A percentile compares a stretch with the other conserved stretches of the same genome.
Evolutionary conservation across 2,329 filamentous ascomycete species (phyloP).

Genomic region (Fusarium agapanthi): DNA sequence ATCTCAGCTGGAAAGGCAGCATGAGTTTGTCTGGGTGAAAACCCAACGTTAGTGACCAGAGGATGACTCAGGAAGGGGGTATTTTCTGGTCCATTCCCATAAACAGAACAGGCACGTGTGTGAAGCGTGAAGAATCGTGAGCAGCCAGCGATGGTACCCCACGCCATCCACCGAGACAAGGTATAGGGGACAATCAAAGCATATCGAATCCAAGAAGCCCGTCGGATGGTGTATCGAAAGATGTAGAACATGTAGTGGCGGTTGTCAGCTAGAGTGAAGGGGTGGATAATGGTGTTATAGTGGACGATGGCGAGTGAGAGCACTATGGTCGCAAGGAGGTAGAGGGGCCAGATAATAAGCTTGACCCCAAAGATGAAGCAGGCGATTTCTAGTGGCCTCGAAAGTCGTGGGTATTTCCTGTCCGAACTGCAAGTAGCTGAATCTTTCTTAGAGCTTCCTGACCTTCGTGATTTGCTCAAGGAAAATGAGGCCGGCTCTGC

Average conservation of each 20-base stretch:
- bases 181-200: conserved; percentile 76
- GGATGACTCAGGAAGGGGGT: conserved; percentile 44
- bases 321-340: conserved; percentile 48
- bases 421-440: neutral
- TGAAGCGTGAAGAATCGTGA: conserved; percentile 30
- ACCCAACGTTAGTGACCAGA: conserved; percentile 31
- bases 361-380: conserved; percentile 43
- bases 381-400: conserved; percentile 13
- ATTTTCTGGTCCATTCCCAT: neutral
- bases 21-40: conserved; percentile 10
- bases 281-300: conserved; percentile 93
- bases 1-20: conserved; percentile 3
- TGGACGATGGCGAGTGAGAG: conserved; percentile 64
- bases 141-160: conserved; percentile 67
- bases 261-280: conserved; percentile 96
- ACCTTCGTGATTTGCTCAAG: neutral
- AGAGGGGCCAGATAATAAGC: conserved; percentile 49
- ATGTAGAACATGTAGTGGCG: conserved; percentile 97
- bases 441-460: neutral
- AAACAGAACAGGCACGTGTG: conserved; percentile 24
- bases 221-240: conserved; percentile 83
- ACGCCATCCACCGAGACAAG: conserved; percentile 72
- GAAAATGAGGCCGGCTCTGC: neutral
- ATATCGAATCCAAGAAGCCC: conserved; percentile 71
- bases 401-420: neutral